Conservation (phyloP, 2,329 filamentous ascomycete genomes). For the Cladosporium sp. region DNA sequence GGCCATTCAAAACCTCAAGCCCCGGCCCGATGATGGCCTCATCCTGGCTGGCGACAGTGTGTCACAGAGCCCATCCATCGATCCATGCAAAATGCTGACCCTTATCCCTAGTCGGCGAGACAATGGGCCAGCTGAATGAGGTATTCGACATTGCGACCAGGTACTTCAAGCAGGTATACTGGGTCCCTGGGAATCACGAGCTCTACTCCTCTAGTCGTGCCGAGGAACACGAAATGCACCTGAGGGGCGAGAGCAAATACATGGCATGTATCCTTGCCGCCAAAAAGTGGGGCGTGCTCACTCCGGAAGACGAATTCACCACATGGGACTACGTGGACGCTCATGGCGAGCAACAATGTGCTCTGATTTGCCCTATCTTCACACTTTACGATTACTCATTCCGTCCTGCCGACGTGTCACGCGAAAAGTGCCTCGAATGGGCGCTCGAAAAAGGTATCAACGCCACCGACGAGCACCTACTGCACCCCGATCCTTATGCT, state of each 20-base stretch:
- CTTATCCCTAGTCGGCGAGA: constrained; percentile 35
- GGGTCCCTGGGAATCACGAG: constrained; percentile 61
- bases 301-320: constrained; percentile 57
- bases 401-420: constrained; percentile 50
- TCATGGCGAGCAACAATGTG: constrained; percentile 48
- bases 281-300: constrained; percentile 53
- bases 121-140: constrained; percentile 36
- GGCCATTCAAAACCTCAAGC: constrained; percentile 43
- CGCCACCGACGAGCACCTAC: constrained; percentile 48
- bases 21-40: constrained; percentile 45
- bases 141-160: constrained; percentile 45
- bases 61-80: constrained; percentile 3
- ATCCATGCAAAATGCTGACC: constrained; percentile 33
- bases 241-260: constrained; percentile 56
- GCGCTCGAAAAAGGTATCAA: constrained; percentile 47
- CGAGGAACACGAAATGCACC: constrained; percentile 37
- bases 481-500: constrained; percentile 48
- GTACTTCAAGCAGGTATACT: constrained; percentile 52
- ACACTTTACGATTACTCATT: constrained; percentile 63
- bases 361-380: constrained; percentile 57
- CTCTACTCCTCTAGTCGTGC: constrained; percentile 53
- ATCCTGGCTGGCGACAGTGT: constrained; percentile 47
- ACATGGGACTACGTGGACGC: constrained; percentile 45
- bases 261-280: constrained; percentile 56
- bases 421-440: constrained; percentile 51